Evolutionary conservation across 108 stramenopile genomes (phyloP).

Genomic region (Stephanodiscus minutulus): DNA sequence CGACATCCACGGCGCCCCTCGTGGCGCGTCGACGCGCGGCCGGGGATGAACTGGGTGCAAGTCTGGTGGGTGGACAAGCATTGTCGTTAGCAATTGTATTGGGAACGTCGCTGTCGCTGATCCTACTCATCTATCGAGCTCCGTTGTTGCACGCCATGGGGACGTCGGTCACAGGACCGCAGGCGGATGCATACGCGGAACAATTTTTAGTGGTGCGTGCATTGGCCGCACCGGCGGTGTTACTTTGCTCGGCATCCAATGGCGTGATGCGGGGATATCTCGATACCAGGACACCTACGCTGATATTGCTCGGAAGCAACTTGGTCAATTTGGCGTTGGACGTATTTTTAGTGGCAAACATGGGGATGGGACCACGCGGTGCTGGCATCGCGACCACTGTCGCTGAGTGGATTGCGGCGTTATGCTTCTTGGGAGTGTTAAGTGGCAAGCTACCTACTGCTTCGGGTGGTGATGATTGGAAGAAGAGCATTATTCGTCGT

Average conservation of each 20-base stretch:
- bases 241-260: conserved; percentile 77
- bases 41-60: conserved; percentile 57
- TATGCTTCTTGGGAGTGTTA: conserved; percentile 71
- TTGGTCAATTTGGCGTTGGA: conserved; percentile 74
- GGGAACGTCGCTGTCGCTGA: conserved; percentile 49
- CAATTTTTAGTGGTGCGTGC: conserved; percentile 70
- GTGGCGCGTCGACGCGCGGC: conserved; percentile 62
- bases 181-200: conserved; percentile 64
- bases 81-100: conserved; percentile 65
- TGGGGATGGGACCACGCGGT: conserved; percentile 72
- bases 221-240: conserved; percentile 79
- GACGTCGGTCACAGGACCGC: conserved; percentile 60
- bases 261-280: conserved; percentile 86
- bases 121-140: conserved; percentile 42
- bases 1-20: conserved; percentile 83
- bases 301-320: conserved; percentile 72
- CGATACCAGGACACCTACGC: conserved; percentile 80
- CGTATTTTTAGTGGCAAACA: conserved; percentile 59
- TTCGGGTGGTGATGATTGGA: conserved; percentile 16
- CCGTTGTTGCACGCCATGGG: conserved; percentile 79
- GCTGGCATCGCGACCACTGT: conserved; percentile 87
- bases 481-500: neutral
- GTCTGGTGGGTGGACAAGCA: conserved; percentile 78
- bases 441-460: conserved; percentile 67
- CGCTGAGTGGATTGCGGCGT: conserved; percentile 82